These are phyloP conservation scores for Talinum fruticosum DNA, from an alignment of 148 eudicot species.

Conservation along the genomic window DNA sequence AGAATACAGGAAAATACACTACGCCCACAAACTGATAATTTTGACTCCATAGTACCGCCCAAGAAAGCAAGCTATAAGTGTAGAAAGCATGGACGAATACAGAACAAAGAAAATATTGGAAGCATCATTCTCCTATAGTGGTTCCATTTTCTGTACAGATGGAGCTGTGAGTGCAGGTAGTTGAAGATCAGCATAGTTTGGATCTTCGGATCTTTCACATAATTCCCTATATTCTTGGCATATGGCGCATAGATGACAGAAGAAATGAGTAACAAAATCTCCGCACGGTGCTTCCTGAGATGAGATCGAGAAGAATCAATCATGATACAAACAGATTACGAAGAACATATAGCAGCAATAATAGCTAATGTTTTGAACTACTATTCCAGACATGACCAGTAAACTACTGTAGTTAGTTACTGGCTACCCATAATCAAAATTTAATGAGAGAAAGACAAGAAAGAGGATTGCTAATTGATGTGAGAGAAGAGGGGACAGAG, in stretches of 20 bases:
- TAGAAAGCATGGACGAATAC: not conserved
- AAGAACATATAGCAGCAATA: too few species aligned
- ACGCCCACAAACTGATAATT: too few species aligned
- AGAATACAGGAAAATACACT: too few species aligned
- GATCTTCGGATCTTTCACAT: conserved; percentile 59
- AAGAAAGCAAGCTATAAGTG: not conserved
- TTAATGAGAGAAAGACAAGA: too few species aligned
- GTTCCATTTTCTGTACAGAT: conserved; percentile 69
- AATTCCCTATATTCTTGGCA: conserved; percentile 96
- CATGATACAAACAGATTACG: not conserved
- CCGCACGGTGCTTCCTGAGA: conserved; percentile 89
- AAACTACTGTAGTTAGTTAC: too few species aligned
- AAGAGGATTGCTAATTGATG: too few species aligned
- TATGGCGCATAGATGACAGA: conserved; percentile 82
- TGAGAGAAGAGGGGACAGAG: too few species aligned
- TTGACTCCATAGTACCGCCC: not conserved
- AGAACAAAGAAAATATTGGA: not conserved
- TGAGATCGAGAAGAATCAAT: too few species aligned
- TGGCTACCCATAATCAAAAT: too few species aligned
- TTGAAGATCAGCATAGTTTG: conserved; percentile 34
- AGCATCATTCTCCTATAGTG: conserved; percentile 27
- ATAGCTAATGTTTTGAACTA: too few species aligned
- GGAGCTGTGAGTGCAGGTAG: conserved; percentile 57
- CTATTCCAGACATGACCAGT: too few species aligned
- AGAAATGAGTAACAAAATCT: conserved; percentile 81